A percentile compares a stretch with the other conserved stretches of the same genome.
Conservation (phyloP, 2,329 filamentous ascomycete genomes). For the Ophiostoma himal-ulmi region DNA sequence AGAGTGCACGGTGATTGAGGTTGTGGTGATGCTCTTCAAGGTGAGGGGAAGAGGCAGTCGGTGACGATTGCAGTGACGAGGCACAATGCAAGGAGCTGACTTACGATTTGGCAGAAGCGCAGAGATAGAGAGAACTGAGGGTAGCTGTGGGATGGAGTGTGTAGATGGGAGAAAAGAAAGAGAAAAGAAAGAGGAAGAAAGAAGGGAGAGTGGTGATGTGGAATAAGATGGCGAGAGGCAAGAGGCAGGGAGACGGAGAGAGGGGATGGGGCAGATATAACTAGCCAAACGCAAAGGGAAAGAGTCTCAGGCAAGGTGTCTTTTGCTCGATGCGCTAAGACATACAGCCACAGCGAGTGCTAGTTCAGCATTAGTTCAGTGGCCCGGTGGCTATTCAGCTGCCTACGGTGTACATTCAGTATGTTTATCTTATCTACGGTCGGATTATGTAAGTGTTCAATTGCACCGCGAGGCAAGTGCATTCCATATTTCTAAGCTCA, state of each 20-base stretch:
- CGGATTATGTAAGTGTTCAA: not conserved
- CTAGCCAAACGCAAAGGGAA: not conserved
- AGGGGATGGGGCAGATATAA: constrained; percentile 14
- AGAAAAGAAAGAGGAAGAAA: not conserved
- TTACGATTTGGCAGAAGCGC: not conserved
- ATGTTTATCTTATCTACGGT: not conserved
- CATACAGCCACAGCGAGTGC: not conserved
- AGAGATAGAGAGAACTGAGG: not conserved
- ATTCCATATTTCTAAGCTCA: not conserved
- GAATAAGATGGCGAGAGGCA: not conserved
- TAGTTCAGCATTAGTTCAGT: not conserved
- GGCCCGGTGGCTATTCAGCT: too few relatives aligned
- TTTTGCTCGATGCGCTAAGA: constrained; percentile 10
- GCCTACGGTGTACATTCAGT: too few relatives aligned
- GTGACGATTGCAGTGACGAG: not conserved
- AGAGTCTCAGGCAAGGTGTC: constrained; percentile 22
- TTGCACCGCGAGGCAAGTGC: not conserved
- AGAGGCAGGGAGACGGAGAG: constrained; percentile 9
- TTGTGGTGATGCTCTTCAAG: not conserved
- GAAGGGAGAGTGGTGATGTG: constrained; percentile 11
- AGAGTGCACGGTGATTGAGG: not conserved
- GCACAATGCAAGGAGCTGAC: not conserved
- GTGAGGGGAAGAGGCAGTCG: not conserved
- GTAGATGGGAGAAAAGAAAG: constrained; percentile 7
- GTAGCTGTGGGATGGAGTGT: not conserved